Evolutionary conservation across 2,329 filamentous ascomycete genomes (phyloP), one percentile per base, ranked within the genome.

Genomic region (Monilinia fructicola): DNA sequence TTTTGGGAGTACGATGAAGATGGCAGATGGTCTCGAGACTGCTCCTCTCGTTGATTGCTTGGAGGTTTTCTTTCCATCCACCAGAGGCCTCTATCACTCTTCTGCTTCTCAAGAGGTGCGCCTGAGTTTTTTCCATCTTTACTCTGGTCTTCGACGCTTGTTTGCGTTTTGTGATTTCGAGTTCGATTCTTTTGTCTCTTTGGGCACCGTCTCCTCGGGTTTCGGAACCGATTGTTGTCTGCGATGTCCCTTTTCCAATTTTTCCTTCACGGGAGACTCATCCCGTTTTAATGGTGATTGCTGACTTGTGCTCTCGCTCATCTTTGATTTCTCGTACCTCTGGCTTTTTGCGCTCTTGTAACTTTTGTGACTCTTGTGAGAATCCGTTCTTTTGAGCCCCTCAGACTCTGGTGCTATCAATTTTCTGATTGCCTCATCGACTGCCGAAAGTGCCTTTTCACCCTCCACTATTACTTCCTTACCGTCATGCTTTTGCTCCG

Each of bases 21-120:
- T n/a, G 28, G 54, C 14, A 65, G 28, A 28, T 54, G 38, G 54
- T 54, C 61, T 16, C 63, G 54, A 18, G 54, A 23, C 35, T 9
- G 46, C 38, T 52, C 38, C 11, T 60, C 54, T 50, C 38, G 42
- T 59, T 59, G 54, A 42, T 65, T 31, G 28, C 44, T 59, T 10
- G 54, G 63, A 18, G 46, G 31, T 23, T 65, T 59, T 28, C 63
- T 42, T 42, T 60, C 54, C 63, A 65, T 65, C 63, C 63, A 65
- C 63, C 63, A 65, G 2, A 65, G 31, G 16, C 63, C 63, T 60
- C 63, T 65, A 26, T 53, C 46, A 50, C 63, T 65, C 54, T 65
- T 65, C 42, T 65, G 54, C 35, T 65, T 65, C 26, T 46, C 26
- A 42, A 60, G 44, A 21, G 54, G 54, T 2, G 54, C 12, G 44